phyloP scores from a whole-genome alignment of 1,284 basidiomycete species.

The Ustilago vetiveriae region DNA sequence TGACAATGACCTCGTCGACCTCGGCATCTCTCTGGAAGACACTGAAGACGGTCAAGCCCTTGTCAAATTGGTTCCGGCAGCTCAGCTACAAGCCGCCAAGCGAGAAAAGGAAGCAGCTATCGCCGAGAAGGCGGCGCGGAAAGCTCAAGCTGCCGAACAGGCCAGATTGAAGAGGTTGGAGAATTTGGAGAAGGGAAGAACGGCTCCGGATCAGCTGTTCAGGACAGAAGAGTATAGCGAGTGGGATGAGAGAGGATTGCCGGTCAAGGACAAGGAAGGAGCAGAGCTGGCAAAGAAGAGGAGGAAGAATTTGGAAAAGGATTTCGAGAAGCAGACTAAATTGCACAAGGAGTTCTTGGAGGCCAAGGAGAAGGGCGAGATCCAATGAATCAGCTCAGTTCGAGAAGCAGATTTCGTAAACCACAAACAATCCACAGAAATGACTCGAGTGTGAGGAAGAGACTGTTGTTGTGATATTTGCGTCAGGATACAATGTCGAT shows the following conservation, averaged over 20 bases:
- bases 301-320: conserved; percentile 83
- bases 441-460: too few relatives aligned
- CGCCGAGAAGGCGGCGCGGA: conserved; percentile 83
- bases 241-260: conserved; percentile 87
- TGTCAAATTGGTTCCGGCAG: conserved; percentile 88
- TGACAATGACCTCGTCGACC: conserved; percentile 86
- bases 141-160: conserved; percentile 78
- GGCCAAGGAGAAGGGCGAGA: conserved; percentile 56
- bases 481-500: conserved; percentile 20
- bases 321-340: conserved; percentile 75
- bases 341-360: conserved; percentile 61
- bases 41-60: conserved; percentile 81
- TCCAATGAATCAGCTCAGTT: conserved; percentile 20
- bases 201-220: conserved; percentile 82
- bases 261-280: conserved; percentile 83
- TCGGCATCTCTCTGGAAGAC: conserved; percentile 96
- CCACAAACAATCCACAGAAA: neutral
- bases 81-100: conserved; percentile 81
- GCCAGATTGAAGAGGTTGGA: conserved; percentile 79
- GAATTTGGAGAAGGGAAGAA: conserved; percentile 84
- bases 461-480: too few relatives aligned
- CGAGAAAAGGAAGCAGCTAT: conserved; percentile 85
- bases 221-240: conserved; percentile 73
- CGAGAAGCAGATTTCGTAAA: neutral
- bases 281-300: conserved; percentile 85